Evolutionary conservation across 192 early-diverging fungal genomes (phyloP), one percentile per base, ranked within the genome.

Genomic region (Podila epicladia): DNA sequence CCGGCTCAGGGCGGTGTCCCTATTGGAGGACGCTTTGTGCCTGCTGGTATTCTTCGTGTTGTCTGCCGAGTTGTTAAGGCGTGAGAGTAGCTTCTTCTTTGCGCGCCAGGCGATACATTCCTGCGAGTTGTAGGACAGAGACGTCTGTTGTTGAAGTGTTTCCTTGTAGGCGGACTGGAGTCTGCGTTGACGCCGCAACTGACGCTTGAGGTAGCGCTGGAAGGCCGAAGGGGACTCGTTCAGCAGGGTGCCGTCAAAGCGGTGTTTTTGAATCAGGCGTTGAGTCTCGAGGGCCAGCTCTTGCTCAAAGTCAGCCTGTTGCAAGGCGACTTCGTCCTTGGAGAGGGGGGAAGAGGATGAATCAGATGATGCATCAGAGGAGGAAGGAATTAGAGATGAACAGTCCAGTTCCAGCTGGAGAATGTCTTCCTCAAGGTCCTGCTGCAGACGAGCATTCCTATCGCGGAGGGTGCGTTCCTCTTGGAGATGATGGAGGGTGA

Each of bases 181-280:
- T 6, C 66, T 64, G 55, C 65, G 71, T 45, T 73, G 70, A 32
- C 66, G 28, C 29, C 67, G 31, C 31, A 80, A 66, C 28, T 65
- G 72, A 19, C 71, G 77, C 28, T 67, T 66, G 1, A 80, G 29
- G 37, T 80, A 71, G 3, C 77, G 60, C 26, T 80, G 65, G 19
- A 80, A 62, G 3, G 71, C 65, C 5, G 77, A 80, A 1, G 77
- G 77, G 8, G 77, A 80, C 29, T 80, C 77, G 60, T 80, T 80
- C 33, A 80, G 63, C 48, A 68, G 28, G 12, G 77, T 80, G 35
- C 65, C 67, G 48, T 80, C 77, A 57, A 51, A 67, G 5, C 58
- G 66, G 35, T 69, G 70, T 11, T 50, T 49, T 13, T 72, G 65
- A 12, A 73, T 17, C 49, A 62, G 66, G 9, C 59, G 66, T 20